A percentile compares a stretch with the other conserved stretches of the same genome.
These are phyloP conservation scores for Chenopodium album DNA, from an alignment of 148 eudicot genomes.

Conservation along the genomic window DNA sequence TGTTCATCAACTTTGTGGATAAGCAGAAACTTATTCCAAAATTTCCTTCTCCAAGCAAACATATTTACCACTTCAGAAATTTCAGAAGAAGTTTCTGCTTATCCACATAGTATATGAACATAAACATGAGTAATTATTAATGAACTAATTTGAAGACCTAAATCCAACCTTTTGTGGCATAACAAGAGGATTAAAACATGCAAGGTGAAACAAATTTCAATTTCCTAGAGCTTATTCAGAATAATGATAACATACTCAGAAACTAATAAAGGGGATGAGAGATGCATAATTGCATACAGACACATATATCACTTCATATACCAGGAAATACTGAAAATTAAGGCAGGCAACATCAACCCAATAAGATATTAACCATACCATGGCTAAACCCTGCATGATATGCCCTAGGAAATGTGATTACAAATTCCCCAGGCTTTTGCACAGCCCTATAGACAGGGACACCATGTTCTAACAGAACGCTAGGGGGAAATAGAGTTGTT, in stretches of 20 bases:
- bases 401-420: slow-evolving; percentile 93
- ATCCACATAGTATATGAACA: no score
- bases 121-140: no score
- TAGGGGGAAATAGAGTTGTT: slow-evolving; percentile 96
- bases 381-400: slow-evolving; percentile 99
- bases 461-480: slow-evolving; percentile 64
- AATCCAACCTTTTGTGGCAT: background rate
- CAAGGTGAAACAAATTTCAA: background rate
- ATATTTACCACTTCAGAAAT: no score
- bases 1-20: background rate
- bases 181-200: background rate
- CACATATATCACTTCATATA: background rate
- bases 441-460: slow-evolving; percentile 97
- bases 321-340: background rate
- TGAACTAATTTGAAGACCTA: background rate
- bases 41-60: background rate
- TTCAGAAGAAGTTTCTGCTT: no score
- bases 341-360: background rate
- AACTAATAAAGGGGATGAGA: background rate
- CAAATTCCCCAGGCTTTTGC: slow-evolving; percentile 91
- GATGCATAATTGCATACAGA: background rate
- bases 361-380: slow-evolving; percentile 47
- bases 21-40: background rate
- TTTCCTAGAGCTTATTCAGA: background rate
- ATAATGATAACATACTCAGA: background rate